Base-by-base conservation (phyloP, 306 rosid species). In the Potentilla sterilis region DNA sequence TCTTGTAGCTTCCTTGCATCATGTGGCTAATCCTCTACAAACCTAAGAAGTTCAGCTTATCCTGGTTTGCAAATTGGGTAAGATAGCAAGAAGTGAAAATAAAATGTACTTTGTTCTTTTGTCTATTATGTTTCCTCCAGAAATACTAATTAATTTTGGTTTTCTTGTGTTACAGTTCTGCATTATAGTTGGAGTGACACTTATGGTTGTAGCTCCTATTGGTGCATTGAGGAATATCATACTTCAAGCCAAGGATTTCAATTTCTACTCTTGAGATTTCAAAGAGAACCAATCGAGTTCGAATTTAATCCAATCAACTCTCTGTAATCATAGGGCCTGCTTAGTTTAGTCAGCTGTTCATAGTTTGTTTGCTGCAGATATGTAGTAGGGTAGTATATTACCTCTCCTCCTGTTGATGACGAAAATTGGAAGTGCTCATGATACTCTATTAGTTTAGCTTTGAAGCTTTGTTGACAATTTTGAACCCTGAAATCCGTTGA, bases 1-100 rank as follows among this genome's bases (percentile, higher is more conserved):
- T 35, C 11, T 71, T 80, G 80, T 82, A 84, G 87, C 83, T 84
- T 19, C 87, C 87, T 81, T 84, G 87, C 78, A 74, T 84, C 42
- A 81, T 84, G 69, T 84, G 87, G 87, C 84, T 84, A n/a, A 28
- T 65, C 57, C 66, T 81, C 55, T 63, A 22, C 55, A 84, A 84
- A 63, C 85, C 85, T 10, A 84, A 66, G 48, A 81, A 62, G 9
- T 84, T 46, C 6, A 32, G 85, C 73, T 42, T 84, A 42, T 84
- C 87, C 22, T 84, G 87, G 87, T 74, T 49, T 9, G 16, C 72
- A 15, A 81, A 84, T 71, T 81, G 87, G 83, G 87, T 84, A 75
- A 58, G 70, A 35, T 24, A 12, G 9, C 46, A 10, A 54, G 63
- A 32, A 44, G 18, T 7, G 14, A 3, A 41, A 11, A 28, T 28